Evolutionary conservation across 495 filamentous ascomycete species (phyloP).

Genomic region (Aspergillus biplanus): DNA sequence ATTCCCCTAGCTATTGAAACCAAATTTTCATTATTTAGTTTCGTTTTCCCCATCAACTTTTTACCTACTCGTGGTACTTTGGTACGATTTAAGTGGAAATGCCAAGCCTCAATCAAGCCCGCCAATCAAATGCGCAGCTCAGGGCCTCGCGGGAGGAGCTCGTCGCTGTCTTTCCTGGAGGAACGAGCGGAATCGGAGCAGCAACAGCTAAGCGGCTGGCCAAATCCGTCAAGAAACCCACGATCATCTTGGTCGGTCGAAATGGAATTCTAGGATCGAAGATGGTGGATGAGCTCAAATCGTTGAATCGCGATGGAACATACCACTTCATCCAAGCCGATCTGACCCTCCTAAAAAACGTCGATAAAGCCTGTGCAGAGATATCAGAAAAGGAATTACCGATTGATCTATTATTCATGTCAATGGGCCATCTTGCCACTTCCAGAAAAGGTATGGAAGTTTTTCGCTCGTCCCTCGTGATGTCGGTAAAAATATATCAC

Average conservation of each 20-base stretch:
- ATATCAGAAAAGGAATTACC: slow-evolving; percentile 57
- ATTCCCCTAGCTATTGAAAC: too few species aligned
- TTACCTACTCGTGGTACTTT: not conserved
- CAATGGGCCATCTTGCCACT: slow-evolving; percentile 22
- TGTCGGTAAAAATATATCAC: not conserved
- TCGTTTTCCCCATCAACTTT: not conserved
- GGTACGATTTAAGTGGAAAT: slow-evolving; percentile 6
- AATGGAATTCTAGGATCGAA: slow-evolving; percentile 46
- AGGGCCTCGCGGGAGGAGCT: slow-evolving; percentile 42
- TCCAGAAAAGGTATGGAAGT: slow-evolving; percentile 21
- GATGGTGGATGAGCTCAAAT: slow-evolving; percentile 39
- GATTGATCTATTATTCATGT: slow-evolving; percentile 64
- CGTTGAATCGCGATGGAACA: slow-evolving; percentile 29
- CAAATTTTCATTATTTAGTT: too few species aligned
- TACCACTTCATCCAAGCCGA: slow-evolving; percentile 64
- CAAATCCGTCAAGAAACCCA: slow-evolving; percentile 42
- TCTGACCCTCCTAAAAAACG: slow-evolving; percentile 57
- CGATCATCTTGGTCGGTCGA: slow-evolving; percentile 51
- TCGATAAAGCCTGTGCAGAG: slow-evolving; percentile 62
- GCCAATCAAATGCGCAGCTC: slow-evolving; percentile 20
- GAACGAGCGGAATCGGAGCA: slow-evolving; percentile 65
- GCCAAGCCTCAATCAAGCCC: slow-evolving; percentile 19
- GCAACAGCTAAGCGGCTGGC: slow-evolving; percentile 58
- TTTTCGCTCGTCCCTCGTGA: not conserved
- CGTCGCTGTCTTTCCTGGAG: slow-evolving; percentile 64